Evolutionary conservation across 1,284 basidiomycete genomes (phyloP), one percentile per base, ranked within the genome.

Genomic region (Trametes pubescens): DNA sequence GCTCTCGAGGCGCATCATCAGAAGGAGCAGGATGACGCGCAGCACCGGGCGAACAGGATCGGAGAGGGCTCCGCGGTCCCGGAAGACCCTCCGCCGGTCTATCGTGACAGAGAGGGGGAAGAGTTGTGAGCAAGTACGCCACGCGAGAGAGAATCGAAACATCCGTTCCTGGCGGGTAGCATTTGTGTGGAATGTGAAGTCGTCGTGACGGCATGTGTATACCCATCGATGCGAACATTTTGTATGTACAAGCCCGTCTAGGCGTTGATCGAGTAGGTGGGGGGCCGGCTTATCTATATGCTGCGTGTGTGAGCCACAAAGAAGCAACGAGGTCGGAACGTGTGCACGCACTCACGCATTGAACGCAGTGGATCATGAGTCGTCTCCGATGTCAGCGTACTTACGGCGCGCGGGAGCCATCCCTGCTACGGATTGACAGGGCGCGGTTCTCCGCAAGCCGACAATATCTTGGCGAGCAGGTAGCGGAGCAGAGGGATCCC

Each of bases 11-110:
- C 66, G 10, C 72, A 75, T 38, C 69, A 73, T 51, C 64, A 66
- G 55, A 72, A 74, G 59, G 71, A 72, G 34, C 59, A 59, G 24
- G 64, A 68, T 34, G 67, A 65, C 22, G 67, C 62, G 60, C 58
- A 49, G 52, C 46, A 26, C 13, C 51, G 61, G 40, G 54, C 64
- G 43, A 32, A 26, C 14, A 32, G 61, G 24, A 57, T 64, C 47
- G 57, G 66, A 21, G 46, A 61, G 57, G 51, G 59, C 56, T 61
- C 56, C 21, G 37, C 43, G 37, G 46, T 71, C 2, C 71, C 68
- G 16, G 61, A 64, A 5, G 74, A 75, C 54, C 74, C 74, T 9
- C 74, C 74, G 2, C 74, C 74, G 4, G 47, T 61, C 26, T 75
- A 75, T 51, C 66, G 60, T 18, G 54, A 59, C 8, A 64, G 64